These are phyloP conservation scores for Eucalyptus pauciflora DNA, from an alignment of 345 rosid species.

Conservation along the genomic window DNA sequence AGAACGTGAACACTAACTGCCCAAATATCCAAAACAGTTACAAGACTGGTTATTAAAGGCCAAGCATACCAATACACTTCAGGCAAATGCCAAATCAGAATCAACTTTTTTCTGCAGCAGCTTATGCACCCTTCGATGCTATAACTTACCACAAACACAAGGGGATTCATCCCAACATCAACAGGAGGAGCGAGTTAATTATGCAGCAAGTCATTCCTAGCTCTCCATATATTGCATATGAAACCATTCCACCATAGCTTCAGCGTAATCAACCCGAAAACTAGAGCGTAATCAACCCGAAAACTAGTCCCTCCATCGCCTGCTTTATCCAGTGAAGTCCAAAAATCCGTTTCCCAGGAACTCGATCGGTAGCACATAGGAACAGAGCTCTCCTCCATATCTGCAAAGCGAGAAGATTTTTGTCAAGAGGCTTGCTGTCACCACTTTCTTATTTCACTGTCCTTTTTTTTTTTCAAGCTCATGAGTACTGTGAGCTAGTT, in stretches of 20 bases:
- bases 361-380: background rate
- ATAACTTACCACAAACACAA: accelerated
- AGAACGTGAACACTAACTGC: background rate
- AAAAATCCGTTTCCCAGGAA: background rate
- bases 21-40: background rate
- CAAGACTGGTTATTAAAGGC: background rate
- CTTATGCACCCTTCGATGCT: background rate
- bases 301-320: accelerated
- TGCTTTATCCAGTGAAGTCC: background rate
- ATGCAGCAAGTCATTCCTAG: background rate
- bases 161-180: background rate
- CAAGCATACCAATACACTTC: background rate
- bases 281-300: too few relatives aligned
- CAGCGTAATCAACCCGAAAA: background rate
- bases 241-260: background rate
- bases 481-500: background rate
- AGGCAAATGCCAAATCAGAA: background rate
- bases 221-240: background rate
- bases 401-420: background rate
- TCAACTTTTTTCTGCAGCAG: accelerated
- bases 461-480: background rate
- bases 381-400: background rate
- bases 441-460: too few relatives aligned
- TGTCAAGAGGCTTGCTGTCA: background rate
- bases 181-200: background rate